Percentiles rank a stretch among this genome's conserved stretches.
Evolutionary conservation across 2,329 filamentous ascomycete genomes (phyloP).

Genomic region (Lachnellula arida): DNA sequence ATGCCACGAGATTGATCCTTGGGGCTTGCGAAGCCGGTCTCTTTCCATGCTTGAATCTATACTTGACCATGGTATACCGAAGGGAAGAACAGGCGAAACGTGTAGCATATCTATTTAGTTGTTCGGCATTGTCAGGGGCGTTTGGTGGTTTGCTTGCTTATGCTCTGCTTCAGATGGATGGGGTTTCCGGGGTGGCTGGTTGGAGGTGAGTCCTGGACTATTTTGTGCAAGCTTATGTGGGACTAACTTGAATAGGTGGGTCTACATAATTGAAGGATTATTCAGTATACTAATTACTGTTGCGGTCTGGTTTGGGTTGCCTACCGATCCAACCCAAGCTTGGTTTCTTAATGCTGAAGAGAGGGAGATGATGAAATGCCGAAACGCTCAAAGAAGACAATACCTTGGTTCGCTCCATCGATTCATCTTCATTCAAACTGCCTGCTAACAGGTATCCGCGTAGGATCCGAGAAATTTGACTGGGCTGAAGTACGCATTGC

Average conservation of each 20-base stretch:
- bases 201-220: slow-evolving; percentile 42
- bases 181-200: slow-evolving; percentile 38
- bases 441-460: neutral
- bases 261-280: slow-evolving; percentile 47
- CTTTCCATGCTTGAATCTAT: slow-evolving; percentile 45
- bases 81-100: slow-evolving; percentile 50
- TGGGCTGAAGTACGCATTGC: slow-evolving; percentile 46
- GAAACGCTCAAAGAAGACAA: slow-evolving; percentile 39
- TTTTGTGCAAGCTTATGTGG: neutral
- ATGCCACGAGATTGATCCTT: slow-evolving; percentile 43
- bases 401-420: slow-evolving; percentile 32
- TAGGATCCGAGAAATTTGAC: slow-evolving; percentile 41
- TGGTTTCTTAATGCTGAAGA: slow-evolving; percentile 46
- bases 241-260: slow-evolving; percentile 29
- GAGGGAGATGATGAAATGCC: slow-evolving; percentile 45
- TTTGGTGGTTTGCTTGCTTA: slow-evolving; percentile 54
- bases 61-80: slow-evolving; percentile 51
- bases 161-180: slow-evolving; percentile 42
- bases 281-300: slow-evolving; percentile 40
- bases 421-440: neutral
- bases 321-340: slow-evolving; percentile 42
- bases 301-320: slow-evolving; percentile 43
- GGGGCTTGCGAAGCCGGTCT: slow-evolving; percentile 46
- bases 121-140: slow-evolving; percentile 44
- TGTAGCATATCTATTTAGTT: slow-evolving; percentile 49